Evolutionary conservation across 2,329 filamentous ascomycete species (phyloP), one percentile per base, ranked within the genome.

Genomic region (Bertia moriformis): DNA sequence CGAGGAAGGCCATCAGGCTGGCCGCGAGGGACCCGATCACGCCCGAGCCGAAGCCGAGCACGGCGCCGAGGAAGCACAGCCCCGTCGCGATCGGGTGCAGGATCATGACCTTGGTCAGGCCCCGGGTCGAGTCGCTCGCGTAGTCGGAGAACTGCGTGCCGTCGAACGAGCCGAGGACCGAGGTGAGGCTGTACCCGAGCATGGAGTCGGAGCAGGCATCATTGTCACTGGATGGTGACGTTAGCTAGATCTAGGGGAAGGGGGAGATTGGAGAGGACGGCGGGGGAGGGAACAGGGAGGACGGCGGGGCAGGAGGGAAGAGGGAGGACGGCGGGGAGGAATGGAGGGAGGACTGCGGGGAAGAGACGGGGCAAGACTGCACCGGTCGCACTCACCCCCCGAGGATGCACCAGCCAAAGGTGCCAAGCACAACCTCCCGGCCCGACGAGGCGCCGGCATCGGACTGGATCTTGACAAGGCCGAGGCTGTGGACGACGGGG

Each of bases 11-110:
- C 17, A 71, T 57, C 20, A 72, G 39, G 1, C 67, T 58, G 2
- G 68, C 69, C 20, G 69, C 44, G 17, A 78, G 52, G 0, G 68
- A 67, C 44, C 71, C 71, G 37, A 65, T 46, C 38, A 69, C 43
- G 42, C 69, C 69, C 2, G 70, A 57, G 43, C 65, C 66, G 24
- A 72, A 49, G 36, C 66, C 66, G 38, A 75, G 57, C 37, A 74
- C 49, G 55, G 76, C 76, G 42, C 71, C 69, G 44, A 77, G 58
- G 57, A 78, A 77, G 47, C 65, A 60, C 3, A 78, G 52, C 40
- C 59, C 71, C 43, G 65, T 63, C n/a, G 65, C 70, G 48, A 79
- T 58, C 19, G 75, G 72, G 58, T 79, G 74, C 42, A 80, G 63
- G 39, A 79, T 55, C 71, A 79, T 71, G 44, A 71, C 68, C 45